Percentiles rank a stretch among this genome's conserved stretches.
These are phyloP conservation scores for Coemansia sp. DNA, from an alignment of 371 early-diverging fungal species.

Conservation along the genomic window DNA sequence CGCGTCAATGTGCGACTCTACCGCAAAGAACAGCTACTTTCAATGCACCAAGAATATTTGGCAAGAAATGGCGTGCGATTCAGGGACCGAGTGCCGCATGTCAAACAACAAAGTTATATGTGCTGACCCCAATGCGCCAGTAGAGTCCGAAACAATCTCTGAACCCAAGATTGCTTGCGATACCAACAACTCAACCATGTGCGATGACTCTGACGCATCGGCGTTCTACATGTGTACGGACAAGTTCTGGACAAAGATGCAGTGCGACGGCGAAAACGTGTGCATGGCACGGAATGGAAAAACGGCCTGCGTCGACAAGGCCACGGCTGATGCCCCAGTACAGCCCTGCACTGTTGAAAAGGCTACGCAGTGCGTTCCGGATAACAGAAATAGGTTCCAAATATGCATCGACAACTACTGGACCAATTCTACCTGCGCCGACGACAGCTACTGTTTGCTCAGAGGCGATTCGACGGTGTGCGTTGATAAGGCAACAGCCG, in stretches of 20 bases:
- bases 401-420: constrained; percentile 40
- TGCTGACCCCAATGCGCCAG: constrained; percentile 31
- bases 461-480: constrained; percentile 14
- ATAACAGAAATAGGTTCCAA: constrained; percentile 29
- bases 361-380: constrained; percentile 29
- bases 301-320: constrained; percentile 28
- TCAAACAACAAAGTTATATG: constrained; percentile 35
- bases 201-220: constrained; percentile 17
- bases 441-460: constrained; percentile 20
- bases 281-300: constrained; percentile 34
- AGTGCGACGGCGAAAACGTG: constrained; percentile 44
- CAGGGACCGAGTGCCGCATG: constrained; percentile 35
- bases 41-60: constrained; percentile 34
- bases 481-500: constrained; percentile 25
- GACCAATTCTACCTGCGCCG: constrained; percentile 41
- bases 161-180: constrained; percentile 18
- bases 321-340: constrained; percentile 32
- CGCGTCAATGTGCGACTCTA: constrained; percentile 30
- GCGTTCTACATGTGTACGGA: constrained; percentile 40
- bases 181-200: constrained; percentile 37
- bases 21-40: constrained; percentile 17
- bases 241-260: constrained; percentile 39
- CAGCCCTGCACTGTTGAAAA: constrained; percentile 21
- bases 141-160: background rate
- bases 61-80: constrained; percentile 32